Conservation (phyloP, 768 basidiomycete genomes). For the Chlorophyllum brunneum region DNA sequence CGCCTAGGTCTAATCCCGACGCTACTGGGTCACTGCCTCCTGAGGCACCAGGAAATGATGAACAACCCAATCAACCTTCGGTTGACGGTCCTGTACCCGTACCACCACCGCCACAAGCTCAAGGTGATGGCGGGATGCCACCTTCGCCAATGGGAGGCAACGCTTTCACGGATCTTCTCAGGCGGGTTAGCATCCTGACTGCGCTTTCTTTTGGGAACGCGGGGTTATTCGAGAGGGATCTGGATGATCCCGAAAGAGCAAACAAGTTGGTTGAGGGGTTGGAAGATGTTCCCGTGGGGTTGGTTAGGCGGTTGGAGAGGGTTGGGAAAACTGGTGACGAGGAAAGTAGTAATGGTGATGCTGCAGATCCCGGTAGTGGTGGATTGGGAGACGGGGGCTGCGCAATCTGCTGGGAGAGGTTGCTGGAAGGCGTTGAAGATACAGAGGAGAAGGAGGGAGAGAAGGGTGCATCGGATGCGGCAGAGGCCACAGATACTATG, state of each 20-base stretch:
- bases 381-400: conserved; percentile 13
- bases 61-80: too few species aligned
- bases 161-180: not conserved
- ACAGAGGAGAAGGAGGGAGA: not conserved
- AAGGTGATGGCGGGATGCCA: not conserved
- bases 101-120: conserved; percentile 4
- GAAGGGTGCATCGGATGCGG: not conserved
- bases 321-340: conserved; percentile 12
- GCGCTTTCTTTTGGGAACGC: not conserved
- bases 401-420: conserved; percentile 15
- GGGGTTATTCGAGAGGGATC: conserved; percentile 8
- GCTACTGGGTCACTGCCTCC: too few species aligned
- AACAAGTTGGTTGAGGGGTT: conserved; percentile 13
- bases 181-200: not conserved
- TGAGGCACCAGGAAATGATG: too few species aligned
- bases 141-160: not conserved
- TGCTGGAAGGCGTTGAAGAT: too few species aligned
- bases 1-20: not conserved
- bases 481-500: too few species aligned
- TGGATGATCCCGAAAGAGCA: conserved; percentile 14
- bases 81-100: not conserved
- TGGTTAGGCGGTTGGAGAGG: conserved; percentile 13
- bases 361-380: conserved; percentile 5
- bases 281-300: conserved; percentile 13
- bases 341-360: not conserved